Evolutionary conservation across 2,329 filamentous ascomycete species (phyloP).

Genomic region (Ophiocordyceps australis): DNA sequence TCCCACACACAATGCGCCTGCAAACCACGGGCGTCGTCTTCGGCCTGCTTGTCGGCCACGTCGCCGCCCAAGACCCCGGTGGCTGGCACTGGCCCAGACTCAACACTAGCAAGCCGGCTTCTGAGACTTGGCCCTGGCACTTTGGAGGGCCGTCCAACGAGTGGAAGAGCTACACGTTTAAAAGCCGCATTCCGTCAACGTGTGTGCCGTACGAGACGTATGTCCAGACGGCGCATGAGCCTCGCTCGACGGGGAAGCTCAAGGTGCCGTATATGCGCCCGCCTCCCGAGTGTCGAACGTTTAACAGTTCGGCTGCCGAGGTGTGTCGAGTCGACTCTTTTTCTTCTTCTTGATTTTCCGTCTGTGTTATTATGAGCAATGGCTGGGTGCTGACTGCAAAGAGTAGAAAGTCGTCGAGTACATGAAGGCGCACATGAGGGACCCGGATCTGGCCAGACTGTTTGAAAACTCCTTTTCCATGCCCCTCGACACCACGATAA

Average conservation of each 20-base stretch:
- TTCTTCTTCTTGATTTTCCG: not conserved
- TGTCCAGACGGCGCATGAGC: constrained; percentile 6
- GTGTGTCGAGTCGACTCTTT: constrained; percentile 2
- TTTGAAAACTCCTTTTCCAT: constrained; percentile 78
- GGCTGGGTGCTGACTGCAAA: not conserved
- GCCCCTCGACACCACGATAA: constrained; percentile 65
- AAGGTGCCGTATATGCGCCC: constrained; percentile 10
- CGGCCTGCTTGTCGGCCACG: no score
- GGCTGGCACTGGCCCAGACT: no score
- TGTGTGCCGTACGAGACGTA: constrained; percentile 8
- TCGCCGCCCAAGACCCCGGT: no score
- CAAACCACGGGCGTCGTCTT: no score
- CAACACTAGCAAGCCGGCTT: no score
- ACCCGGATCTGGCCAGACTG: constrained; percentile 53
- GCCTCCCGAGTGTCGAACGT: constrained; percentile 9
- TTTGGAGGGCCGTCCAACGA: no score
- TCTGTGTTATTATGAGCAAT: not conserved
- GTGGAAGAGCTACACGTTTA: no score
- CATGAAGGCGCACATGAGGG: constrained; percentile 20
- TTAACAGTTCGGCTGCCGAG: constrained; percentile 10
- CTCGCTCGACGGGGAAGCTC: constrained; percentile 6
- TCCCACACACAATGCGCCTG: no score
- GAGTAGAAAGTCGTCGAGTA: constrained; percentile 10
- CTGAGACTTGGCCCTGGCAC: no score
- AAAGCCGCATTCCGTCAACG: no score